Conservation (phyloP, 139 green algal species). For the Pseudopediastrum boryanum region DNA sequence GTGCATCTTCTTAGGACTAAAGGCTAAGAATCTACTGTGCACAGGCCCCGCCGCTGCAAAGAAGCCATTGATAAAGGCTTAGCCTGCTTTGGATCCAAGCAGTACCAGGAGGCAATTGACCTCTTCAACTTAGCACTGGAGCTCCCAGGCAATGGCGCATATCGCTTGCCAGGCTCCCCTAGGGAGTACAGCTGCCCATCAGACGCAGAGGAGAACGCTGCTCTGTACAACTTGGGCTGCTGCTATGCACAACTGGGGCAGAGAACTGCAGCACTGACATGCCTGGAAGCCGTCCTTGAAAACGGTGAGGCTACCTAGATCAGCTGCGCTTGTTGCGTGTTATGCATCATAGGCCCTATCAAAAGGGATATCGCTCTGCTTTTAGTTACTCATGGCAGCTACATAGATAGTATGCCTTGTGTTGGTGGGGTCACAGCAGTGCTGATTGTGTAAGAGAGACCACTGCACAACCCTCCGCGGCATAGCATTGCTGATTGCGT, state of each 20-base stretch:
- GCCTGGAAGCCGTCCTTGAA: conserved; percentile 66
- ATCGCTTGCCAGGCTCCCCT: conserved; percentile 45
- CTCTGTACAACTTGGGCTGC: conserved; percentile 79
- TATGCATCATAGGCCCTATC: no score
- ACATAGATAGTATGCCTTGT: not conserved
- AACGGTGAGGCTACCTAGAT: conserved; percentile 42
- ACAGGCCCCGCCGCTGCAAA: no score
- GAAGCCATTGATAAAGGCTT: conserved; percentile 71
- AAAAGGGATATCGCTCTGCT: no score
- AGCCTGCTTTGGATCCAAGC: conserved; percentile 45
- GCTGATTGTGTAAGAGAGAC: not conserved
- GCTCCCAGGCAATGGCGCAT: conserved; percentile 64
- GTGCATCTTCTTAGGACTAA: no score
- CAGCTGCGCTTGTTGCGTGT: no score
- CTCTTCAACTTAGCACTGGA: conserved; percentile 73
- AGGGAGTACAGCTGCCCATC: conserved; percentile 63
- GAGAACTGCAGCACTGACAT: conserved; percentile 53
- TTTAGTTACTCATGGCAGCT: no score
- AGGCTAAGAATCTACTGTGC: no score
- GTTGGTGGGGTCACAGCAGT: not conserved
- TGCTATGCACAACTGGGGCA: conserved; percentile 62
- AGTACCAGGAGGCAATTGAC: conserved; percentile 54
- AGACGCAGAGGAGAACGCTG: conserved; percentile 72
- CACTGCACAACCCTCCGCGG: not conserved
- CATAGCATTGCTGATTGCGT: no score